Evolutionary conservation across 2,329 filamentous ascomycete genomes (phyloP).

Genomic region (Fusarium euwallaceae): DNA sequence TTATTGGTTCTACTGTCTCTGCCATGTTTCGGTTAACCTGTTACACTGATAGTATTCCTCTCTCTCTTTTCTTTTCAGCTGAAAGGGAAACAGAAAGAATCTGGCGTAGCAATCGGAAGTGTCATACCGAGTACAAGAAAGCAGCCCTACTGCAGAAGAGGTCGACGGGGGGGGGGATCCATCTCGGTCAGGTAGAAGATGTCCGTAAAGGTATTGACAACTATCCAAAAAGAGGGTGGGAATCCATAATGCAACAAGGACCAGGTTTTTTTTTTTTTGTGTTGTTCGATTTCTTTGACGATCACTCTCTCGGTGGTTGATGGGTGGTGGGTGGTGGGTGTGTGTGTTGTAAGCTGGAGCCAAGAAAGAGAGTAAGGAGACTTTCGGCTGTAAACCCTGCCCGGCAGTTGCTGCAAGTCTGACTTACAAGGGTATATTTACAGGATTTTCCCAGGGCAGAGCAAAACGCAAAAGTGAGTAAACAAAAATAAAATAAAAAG

Average conservation of each 20-base stretch:
- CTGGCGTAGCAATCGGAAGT: neutral
- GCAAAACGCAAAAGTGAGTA: neutral
- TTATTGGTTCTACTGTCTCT: slow-evolving; percentile 3
- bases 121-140: neutral
- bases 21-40: neutral
- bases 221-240: neutral
- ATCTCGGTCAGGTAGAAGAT: neutral
- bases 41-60: neutral
- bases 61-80: neutral
- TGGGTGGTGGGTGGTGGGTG: neutral
- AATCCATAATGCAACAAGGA: neutral
- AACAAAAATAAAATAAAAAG: neutral
- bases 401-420: neutral
- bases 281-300: neutral
- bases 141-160: neutral
- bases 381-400: neutral
- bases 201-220: neutral
- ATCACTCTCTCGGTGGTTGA: neutral
- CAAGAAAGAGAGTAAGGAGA: neutral
- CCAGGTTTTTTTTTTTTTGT: neutral
- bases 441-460: neutral
- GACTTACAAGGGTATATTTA: neutral
- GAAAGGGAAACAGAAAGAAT: neutral
- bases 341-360: neutral
- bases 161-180: neutral